These are phyloP conservation scores for Lepidium aucheri DNA, from an alignment of 345 rosid species.

Conservation along the genomic window DNA sequence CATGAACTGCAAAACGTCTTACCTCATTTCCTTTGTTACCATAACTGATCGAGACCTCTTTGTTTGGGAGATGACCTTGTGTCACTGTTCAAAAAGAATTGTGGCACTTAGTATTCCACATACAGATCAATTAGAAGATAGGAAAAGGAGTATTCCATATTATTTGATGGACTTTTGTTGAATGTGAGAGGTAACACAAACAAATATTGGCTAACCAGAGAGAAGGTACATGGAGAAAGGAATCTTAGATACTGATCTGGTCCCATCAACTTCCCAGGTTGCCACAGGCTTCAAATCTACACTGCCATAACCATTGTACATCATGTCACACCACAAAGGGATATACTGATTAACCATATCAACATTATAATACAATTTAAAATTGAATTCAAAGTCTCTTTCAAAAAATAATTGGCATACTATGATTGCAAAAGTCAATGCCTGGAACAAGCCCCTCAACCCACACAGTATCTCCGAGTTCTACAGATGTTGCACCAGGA, in stretches of 20 bases:
- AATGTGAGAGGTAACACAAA: conserved; percentile 1
- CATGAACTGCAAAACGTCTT: conserved; percentile 9
- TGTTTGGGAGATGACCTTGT: conserved; percentile 36
- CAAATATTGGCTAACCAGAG: conserved; percentile 45
- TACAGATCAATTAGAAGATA: neutral
- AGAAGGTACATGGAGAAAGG: conserved; percentile 84
- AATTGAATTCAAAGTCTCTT: neutral
- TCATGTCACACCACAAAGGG: neutral
- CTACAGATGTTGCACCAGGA: conserved; percentile 26
- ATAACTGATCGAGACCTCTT: conserved; percentile 81
- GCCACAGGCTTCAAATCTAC: conserved; percentile 73
- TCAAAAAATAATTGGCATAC: conserved; percentile 29
- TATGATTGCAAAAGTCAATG: conserved; percentile 97
- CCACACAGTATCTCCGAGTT: conserved; percentile 65
- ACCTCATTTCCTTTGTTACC: conserved; percentile 99
- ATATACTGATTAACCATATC: neutral
- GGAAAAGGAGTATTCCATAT: neutral
- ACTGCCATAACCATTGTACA: conserved; percentile 10
- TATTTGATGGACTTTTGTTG: neutral
- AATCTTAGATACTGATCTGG: conserved; percentile 51
- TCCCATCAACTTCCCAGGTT: conserved; percentile 97
- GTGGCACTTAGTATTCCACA: conserved; percentile 8
- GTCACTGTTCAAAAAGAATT: conserved; percentile 38
- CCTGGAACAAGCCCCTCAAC: conserved; percentile 98
- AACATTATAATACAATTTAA: conserved; percentile 1